Evolutionary conservation across 495 filamentous ascomycete genomes (phyloP), one percentile per base, ranked within the genome.

Genomic region (Opeltia flavorubescens): DNA sequence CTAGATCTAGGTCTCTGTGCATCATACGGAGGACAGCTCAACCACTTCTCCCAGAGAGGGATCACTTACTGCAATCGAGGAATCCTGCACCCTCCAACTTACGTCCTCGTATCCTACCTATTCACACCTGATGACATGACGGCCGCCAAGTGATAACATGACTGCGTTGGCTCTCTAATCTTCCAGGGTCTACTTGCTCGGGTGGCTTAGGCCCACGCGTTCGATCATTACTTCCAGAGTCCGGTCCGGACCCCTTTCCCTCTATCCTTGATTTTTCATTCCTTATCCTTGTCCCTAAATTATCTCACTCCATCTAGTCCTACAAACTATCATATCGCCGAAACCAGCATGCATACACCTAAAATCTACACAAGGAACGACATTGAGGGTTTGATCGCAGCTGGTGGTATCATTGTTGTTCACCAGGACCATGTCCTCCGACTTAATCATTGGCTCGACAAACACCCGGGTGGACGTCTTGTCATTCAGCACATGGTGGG

Each of bases 401-500:
- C 62, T 34, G 69, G 67, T 24, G 61, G 59, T 27, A 58, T 49
- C 6, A 68, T 72, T 34, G 61, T 72, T 55, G 68, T 73, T 41
- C 59, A 56, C 41, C 55, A 71, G 23, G 65, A 63, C 34, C 45
- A 51, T 15, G 66, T 69, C n/a, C 60, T 73, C 24, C 55, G 56
- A 39, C 62, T 72, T 41, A 61, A 67, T 48, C 51, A 51, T 5
- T 73, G 67, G 69, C 58, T 70, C 35, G 50, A 62, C 45, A 60
- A 57, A 29, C 69, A 73, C 51, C 69, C 69, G 0, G 69, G 69
- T 12, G 69, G 69, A 18, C 50, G 56, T 2, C 44, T 70, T 25
- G 63, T 65, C 1, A 66, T 73, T 35, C 47, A 64, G 52, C 69
- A 73, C 52, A 71, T 71, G 67, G 60, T 72, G 2, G 69, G 69